Conservation (phyloP, 495 filamentous ascomycete species). For the Usnea hakonensis region DNA sequence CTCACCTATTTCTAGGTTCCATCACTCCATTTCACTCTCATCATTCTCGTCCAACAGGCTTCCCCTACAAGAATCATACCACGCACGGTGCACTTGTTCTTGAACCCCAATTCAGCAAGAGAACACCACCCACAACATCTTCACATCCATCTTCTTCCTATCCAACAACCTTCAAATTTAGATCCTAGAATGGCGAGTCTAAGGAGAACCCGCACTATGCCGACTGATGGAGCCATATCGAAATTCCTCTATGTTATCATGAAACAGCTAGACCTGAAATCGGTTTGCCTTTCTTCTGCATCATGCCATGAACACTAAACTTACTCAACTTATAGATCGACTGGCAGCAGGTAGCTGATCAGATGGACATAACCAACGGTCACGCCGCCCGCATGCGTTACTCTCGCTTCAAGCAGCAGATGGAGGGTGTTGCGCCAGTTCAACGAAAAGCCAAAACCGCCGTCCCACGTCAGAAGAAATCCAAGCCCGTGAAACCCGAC, state of each 20-base stretch:
- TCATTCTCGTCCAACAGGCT: not conserved
- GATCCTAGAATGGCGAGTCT: slow-evolving; percentile 21
- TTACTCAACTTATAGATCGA: slow-evolving; percentile 48
- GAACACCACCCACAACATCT: not conserved
- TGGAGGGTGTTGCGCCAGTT: slow-evolving; percentile 40
- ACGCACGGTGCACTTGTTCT: not conserved
- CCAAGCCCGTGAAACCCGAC: slow-evolving; percentile 21
- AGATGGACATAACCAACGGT: slow-evolving; percentile 63
- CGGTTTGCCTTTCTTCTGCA: slow-evolving; percentile 25
- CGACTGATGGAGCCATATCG: slow-evolving; percentile 39
- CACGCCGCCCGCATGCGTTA: slow-evolving; percentile 79
- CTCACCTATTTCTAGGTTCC: slow-evolving; percentile 2
- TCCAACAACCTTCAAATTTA: not conserved
- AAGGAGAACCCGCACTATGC: slow-evolving; percentile 39
- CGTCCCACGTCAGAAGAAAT: slow-evolving; percentile 11
- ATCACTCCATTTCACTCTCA: slow-evolving; percentile 6
- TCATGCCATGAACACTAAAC: not conserved
- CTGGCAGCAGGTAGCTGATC: slow-evolving; percentile 60
- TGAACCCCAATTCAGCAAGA: not conserved
- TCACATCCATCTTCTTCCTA: not conserved
- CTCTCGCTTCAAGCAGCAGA: slow-evolving; percentile 57
- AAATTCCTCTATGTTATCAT: slow-evolving; percentile 70
- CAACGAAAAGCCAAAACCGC: slow-evolving; percentile 22
- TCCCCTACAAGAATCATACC: not conserved
- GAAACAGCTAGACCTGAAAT: slow-evolving; percentile 66